Evolutionary conservation across 129 eudicot genomes (phyloP), one percentile per base, ranked within the genome.

Genomic region (Lactuca saligna): DNA sequence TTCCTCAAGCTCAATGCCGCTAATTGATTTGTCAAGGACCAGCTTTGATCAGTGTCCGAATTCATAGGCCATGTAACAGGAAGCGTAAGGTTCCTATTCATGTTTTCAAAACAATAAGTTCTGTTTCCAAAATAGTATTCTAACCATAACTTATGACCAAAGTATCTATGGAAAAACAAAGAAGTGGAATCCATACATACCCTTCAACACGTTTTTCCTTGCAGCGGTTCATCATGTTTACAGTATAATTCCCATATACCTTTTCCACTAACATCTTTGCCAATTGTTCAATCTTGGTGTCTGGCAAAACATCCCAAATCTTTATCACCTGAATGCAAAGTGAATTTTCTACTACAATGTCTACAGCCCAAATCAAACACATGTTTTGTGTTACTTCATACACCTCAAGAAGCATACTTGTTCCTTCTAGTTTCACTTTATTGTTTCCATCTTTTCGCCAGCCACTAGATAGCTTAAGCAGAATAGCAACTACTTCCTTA

Each of bases 61-160:
- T 80, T 68, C 31, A 66, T 39, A 4, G 88, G 85, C 91, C 88
- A 86, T 34, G 79, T 75, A 78, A 78, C 61, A 5, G 97, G 94
- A 71, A 86, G 67, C 39, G 38, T 81, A 51, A 73, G 55, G 61
- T 79, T 66, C 79, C 96, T 89, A 78, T 68, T 69, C 35, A 72
- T 46, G 15, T 10, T 46, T 46, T 46, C 8, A 42, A 42, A 42
- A 42, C 49, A 42, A 8, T 39, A 2, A 39, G 8, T 39, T 39
- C 8, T 54, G 25, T 20, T 54, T 60, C 4, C 8, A 51, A 35
- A 8, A 59, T 25, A 25, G 29, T 25, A 25, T 25, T 25, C 41
- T 34, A 8, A 33, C 17, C 16, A 48, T 51, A 63, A 42, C 35
- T 6, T 41, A 31, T 58, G 42, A 56, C n/a, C 34, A 62, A 68